Evolutionary conservation across 805 yeast genomes (phyloP).

Genomic region (Saccharomycopsis sp.): DNA sequence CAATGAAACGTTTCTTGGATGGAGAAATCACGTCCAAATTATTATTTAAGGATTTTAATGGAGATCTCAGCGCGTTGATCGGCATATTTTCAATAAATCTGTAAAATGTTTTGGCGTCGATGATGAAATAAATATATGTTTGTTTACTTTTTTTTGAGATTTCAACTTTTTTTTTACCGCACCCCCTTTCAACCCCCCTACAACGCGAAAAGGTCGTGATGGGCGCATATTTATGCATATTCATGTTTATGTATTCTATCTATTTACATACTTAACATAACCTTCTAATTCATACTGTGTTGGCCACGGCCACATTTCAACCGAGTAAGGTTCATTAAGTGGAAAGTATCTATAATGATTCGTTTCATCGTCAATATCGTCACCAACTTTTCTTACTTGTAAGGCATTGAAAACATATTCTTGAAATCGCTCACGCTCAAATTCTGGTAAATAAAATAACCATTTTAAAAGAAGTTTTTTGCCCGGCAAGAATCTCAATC

Average conservation of each 20-base stretch:
- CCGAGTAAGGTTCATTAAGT: conserved; percentile 11
- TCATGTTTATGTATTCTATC: too few relatives aligned
- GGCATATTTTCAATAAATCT: conserved; percentile 9
- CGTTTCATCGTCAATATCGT: neutral
- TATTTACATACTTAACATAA: too few relatives aligned
- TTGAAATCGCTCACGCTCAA: neutral
- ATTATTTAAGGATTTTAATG: conserved; percentile 15
- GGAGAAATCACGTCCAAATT: conserved; percentile 18
- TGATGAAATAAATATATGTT: too few relatives aligned
- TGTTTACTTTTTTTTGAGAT: too few relatives aligned
- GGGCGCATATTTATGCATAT: too few relatives aligned
- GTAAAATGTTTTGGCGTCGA: too few relatives aligned
- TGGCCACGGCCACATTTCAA: conserved; percentile 21
- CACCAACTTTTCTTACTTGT: neutral
- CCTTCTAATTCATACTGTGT: conserved; percentile 12
- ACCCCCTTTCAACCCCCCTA: too few relatives aligned
- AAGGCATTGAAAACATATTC: conserved; percentile 1
- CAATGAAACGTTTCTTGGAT: conserved; percentile 20
- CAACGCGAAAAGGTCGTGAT: too few relatives aligned
- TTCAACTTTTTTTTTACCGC: too few relatives aligned
- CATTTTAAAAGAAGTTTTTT: conserved; percentile 30
- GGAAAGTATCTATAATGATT: conserved; percentile 4
- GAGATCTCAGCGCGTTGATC: conserved; percentile 13
- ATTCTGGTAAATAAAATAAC: conserved; percentile 6
- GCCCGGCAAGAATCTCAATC: conserved; percentile 37